Conservation (phyloP, 1,284 basidiomycete species). For the Marasmius fiardii region DNA sequence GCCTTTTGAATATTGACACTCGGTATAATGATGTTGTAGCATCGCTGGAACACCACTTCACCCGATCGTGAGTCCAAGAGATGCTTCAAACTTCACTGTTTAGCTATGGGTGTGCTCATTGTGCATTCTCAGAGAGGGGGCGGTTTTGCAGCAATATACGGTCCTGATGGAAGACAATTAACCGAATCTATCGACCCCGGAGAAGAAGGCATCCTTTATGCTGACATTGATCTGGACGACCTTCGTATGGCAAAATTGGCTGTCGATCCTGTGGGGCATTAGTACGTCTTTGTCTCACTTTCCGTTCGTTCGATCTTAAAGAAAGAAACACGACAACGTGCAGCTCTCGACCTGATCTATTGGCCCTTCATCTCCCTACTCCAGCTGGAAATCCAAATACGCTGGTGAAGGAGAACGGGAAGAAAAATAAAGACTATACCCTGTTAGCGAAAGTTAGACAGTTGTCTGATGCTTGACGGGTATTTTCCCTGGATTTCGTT, state of each 20-base stretch:
- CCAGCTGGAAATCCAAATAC: not conserved
- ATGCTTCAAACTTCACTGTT: not conserved
- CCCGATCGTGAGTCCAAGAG: not conserved
- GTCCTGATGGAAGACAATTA: conserved; percentile 14
- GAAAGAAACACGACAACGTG: not conserved
- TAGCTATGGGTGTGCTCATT: not conserved
- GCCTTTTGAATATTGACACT: too few species aligned
- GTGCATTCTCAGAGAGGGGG: conserved; percentile 11
- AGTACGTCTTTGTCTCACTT: conserved; percentile 11
- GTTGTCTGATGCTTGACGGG: too few species aligned
- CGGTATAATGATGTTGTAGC: conserved; percentile 2
- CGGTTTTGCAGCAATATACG: conserved; percentile 19
- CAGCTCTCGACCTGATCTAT: conserved; percentile 18
- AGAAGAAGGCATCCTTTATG: conserved; percentile 18
- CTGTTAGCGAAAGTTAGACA: too few species aligned
- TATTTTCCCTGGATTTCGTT: too few species aligned
- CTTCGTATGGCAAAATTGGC: conserved; percentile 13
- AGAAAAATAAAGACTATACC: too few species aligned
- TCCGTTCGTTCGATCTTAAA: too few species aligned
- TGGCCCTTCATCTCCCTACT: conserved; percentile 12
- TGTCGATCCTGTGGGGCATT: conserved; percentile 19
- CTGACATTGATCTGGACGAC: conserved; percentile 17
- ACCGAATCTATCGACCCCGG: conserved; percentile 10
- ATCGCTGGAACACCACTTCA: conserved; percentile 5
- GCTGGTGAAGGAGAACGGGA: too few species aligned